These are phyloP conservation scores for Pseudogymnoascus sp. DNA, from an alignment of 2,329 filamentous ascomycete genomes.

Conservation along the genomic window DNA sequence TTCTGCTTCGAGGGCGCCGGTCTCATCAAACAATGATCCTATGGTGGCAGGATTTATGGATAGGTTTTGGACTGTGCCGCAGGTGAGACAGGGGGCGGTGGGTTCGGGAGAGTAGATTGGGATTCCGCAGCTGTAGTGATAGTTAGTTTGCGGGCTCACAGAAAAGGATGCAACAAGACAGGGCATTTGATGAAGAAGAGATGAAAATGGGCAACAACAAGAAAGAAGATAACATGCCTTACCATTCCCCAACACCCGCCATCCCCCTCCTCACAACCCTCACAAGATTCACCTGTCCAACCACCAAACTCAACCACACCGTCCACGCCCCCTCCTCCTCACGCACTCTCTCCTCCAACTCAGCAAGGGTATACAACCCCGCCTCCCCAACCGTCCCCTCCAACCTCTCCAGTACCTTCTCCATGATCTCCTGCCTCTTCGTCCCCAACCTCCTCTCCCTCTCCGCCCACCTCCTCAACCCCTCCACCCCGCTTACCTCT, in stretches of 20 bases:
- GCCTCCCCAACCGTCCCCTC: constrained; percentile 27
- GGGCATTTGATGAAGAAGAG: not conserved
- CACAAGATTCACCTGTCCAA: not conserved
- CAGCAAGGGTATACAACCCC: constrained; percentile 34
- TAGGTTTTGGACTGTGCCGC: constrained; percentile 25
- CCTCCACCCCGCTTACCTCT: constrained; percentile 41
- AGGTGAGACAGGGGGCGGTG: constrained; percentile 32
- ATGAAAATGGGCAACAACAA: not conserved
- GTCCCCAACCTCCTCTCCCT: constrained; percentile 40
- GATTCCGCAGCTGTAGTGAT: constrained; percentile 39
- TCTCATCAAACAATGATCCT: constrained; percentile 43
- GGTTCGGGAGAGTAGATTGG: constrained; percentile 44
- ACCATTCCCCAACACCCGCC: not conserved
- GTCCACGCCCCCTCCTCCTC: not conserved
- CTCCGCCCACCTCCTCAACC: constrained; percentile 42
- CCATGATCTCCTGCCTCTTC: constrained; percentile 40
- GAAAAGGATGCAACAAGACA: not conserved
- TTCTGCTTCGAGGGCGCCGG: constrained; percentile 40
- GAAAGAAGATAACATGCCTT: constrained; percentile 11
- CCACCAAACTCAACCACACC: not conserved
- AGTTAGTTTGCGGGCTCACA: not conserved
- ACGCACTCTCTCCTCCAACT: constrained; percentile 32
- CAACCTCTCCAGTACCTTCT: constrained; percentile 32
- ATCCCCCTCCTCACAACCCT: not conserved
- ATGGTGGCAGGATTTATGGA: constrained; percentile 35